These are phyloP conservation scores for Botryotinia calthae DNA, from an alignment of 2,329 filamentous ascomycete genomes.

Conservation along the genomic window DNA sequence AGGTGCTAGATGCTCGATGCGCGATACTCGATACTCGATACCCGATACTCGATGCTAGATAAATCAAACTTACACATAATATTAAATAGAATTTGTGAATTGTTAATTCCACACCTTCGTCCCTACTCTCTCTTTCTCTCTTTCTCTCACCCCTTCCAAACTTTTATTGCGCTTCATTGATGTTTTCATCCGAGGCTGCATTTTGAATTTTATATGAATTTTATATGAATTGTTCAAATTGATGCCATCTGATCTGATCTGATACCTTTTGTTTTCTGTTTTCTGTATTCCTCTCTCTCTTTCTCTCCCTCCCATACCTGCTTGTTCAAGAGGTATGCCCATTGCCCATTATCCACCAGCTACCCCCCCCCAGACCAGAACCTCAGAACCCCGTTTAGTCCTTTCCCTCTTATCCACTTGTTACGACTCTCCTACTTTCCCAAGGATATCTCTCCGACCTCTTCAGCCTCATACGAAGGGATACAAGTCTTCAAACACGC, in stretches of 20 bases:
- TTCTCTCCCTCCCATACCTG: not conserved
- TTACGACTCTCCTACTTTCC: slow-evolving; percentile 13
- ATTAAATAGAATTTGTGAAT: not conserved
- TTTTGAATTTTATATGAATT: not conserved
- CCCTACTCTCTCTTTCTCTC: too few relatives aligned
- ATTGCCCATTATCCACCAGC: not conserved
- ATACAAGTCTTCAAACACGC: slow-evolving; percentile 16
- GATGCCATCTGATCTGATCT: too few relatives aligned
- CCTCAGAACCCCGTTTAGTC: not conserved
- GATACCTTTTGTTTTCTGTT: not conserved
- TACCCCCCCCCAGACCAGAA: not conserved
- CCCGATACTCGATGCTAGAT: too few relatives aligned
- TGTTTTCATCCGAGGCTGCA: not conserved
- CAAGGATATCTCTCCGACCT: slow-evolving; percentile 9
- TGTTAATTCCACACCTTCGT: not conserved
- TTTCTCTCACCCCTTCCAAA: not conserved
- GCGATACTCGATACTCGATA: too few relatives aligned
- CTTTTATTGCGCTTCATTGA: not conserved
- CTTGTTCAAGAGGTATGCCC: not conserved
- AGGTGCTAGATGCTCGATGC: too few relatives aligned
- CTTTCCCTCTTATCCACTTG: slow-evolving; percentile 19
- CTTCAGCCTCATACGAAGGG: slow-evolving; percentile 21
- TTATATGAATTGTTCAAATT: too few relatives aligned
- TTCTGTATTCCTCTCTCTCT: too few relatives aligned
- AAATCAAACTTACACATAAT: not conserved